Conservation (phyloP, 2,329 filamentous ascomycete species). For the Neurospora sp. region DNA sequence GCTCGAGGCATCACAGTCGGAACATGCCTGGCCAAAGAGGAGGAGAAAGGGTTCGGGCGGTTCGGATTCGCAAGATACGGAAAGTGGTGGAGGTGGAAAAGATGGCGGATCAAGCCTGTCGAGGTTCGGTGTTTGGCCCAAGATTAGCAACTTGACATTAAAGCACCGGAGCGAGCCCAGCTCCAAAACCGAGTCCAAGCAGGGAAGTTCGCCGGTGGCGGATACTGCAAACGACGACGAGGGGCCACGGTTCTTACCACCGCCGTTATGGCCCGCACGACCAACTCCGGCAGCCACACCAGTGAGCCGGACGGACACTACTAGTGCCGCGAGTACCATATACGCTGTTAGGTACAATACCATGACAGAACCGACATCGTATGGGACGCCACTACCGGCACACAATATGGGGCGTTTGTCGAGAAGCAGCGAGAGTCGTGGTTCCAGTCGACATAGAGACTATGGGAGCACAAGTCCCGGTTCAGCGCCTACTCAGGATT, state of each 20-base stretch:
- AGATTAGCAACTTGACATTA: slow-evolving; percentile 20
- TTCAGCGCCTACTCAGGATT: slow-evolving; percentile 4
- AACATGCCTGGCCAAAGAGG: slow-evolving; percentile 37
- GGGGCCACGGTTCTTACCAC: slow-evolving; percentile 31
- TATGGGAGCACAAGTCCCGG: slow-evolving; percentile 7
- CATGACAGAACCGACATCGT: slow-evolving; percentile 40
- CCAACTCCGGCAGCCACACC: slow-evolving; percentile 46
- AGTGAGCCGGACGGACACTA: slow-evolving; percentile 51
- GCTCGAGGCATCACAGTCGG: slow-evolving; percentile 53
- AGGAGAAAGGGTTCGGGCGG: slow-evolving; percentile 23
- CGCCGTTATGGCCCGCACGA: slow-evolving; percentile 45
- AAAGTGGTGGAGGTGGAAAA: slow-evolving; percentile 16
- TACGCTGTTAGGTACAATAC: slow-evolving; percentile 55
- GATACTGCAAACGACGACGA: slow-evolving; percentile 14
- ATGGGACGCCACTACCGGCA: slow-evolving; percentile 31
- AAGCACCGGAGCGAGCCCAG: slow-evolving; percentile 7
- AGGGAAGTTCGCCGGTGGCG: background rate
- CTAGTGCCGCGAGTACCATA: slow-evolving; percentile 54
- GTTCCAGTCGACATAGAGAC: slow-evolving; percentile 16
- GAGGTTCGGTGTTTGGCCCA: slow-evolving; percentile 29
- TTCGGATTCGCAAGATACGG: slow-evolving; percentile 17
- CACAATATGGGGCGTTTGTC: slow-evolving; percentile 19
- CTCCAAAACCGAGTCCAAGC: background rate
- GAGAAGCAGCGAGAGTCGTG: slow-evolving; percentile 26
- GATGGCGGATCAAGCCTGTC: slow-evolving; percentile 15